These are phyloP conservation scores for Clonostachys chloroleuca DNA, from an alignment of 2,329 filamentous ascomycete species.

Conservation along the genomic window DNA sequence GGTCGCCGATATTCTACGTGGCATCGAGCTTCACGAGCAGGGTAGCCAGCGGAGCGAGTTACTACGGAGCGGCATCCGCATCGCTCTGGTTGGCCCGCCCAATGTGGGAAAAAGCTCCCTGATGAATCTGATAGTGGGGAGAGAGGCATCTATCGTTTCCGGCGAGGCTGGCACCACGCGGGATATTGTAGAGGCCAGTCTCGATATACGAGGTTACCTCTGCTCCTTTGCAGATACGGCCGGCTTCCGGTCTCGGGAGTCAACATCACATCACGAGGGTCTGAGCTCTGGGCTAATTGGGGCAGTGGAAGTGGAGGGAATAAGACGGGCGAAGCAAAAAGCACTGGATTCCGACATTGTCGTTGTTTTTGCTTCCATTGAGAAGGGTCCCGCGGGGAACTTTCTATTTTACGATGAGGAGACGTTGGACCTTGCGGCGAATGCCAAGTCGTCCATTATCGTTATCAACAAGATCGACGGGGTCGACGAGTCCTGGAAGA, in stretches of 20 bases:
- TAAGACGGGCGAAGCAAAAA: slow-evolving; percentile 76
- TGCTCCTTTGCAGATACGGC: slow-evolving; percentile 96
- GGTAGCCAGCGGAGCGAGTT: slow-evolving; percentile 83
- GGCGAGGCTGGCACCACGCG: slow-evolving; percentile 88
- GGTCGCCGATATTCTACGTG: slow-evolving; percentile 53
- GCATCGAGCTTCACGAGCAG: slow-evolving; percentile 65
- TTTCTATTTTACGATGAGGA: slow-evolving; percentile 49
- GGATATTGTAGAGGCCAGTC: slow-evolving; percentile 86
- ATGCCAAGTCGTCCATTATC: slow-evolving; percentile 44
- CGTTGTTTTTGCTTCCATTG: slow-evolving; percentile 74
- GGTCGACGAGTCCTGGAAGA: slow-evolving; percentile 26
- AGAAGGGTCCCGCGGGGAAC: slow-evolving; percentile 33
- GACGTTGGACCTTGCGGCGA: slow-evolving; percentile 47
- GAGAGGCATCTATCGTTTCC: slow-evolving; percentile 94
- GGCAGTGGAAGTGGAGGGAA: slow-evolving; percentile 81
- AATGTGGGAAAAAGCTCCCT: slow-evolving; percentile 95
- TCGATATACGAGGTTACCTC: slow-evolving; percentile 86
- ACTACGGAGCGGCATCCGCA: slow-evolving; percentile 75
- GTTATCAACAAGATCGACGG: slow-evolving; percentile 61
- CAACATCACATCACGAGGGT: slow-evolving; percentile 1
- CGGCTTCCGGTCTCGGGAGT: slow-evolving; percentile 59
- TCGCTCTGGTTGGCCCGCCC: slow-evolving; percentile 84
- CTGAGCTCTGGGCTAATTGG: slow-evolving; percentile 45
- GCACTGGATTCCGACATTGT: slow-evolving; percentile 83
- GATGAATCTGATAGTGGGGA: slow-evolving; percentile 83